A percentile compares a stretch with the other conserved stretches of the same genome.
Conservation (phyloP, 129 eudicot species). For the Tagetes erecta region DNA sequence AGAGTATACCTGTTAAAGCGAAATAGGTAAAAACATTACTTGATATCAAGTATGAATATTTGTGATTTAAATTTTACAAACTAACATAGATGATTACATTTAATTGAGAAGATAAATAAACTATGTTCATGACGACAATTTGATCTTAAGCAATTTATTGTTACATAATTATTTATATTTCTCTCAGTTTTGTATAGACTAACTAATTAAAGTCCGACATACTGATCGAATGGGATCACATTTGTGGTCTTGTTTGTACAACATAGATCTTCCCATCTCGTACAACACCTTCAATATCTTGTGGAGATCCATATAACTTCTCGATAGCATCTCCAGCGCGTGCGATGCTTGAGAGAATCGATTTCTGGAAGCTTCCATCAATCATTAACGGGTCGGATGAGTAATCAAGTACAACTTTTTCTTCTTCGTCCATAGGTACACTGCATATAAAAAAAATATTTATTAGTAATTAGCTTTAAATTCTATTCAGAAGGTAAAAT, state of each 20-base stretch:
- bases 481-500: neutral
- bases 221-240: constrained; percentile 42
- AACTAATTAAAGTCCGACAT: neutral
- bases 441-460: constrained; percentile 34
- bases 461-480: neutral
- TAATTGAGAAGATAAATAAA: constrained; percentile 3
- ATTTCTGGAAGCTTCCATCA: constrained; percentile 59
- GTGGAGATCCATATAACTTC: constrained; percentile 89
- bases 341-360: constrained; percentile 72
- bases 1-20: too few relatives aligned
- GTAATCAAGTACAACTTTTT: constrained; percentile 80
- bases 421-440: constrained; percentile 98
- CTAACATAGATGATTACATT: constrained; percentile 17
- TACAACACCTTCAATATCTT: constrained; percentile 94
- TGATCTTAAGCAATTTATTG: constrained; percentile 22
- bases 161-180: constrained; percentile 13
- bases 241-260: constrained; percentile 96
- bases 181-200: constrained; percentile 10
- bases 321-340: constrained; percentile 81
- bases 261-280: constrained; percentile 85
- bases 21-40: too few relatives aligned
- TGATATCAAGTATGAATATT: too few relatives aligned
- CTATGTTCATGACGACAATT: constrained; percentile 23
- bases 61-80: neutral
- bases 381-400: constrained; percentile 63